A percentile compares a stretch with the other conserved stretches of the same genome.
These are phyloP conservation scores for Serpula lacrymans DNA, from an alignment of 768 basidiomycete species.

Conservation along the genomic window DNA sequence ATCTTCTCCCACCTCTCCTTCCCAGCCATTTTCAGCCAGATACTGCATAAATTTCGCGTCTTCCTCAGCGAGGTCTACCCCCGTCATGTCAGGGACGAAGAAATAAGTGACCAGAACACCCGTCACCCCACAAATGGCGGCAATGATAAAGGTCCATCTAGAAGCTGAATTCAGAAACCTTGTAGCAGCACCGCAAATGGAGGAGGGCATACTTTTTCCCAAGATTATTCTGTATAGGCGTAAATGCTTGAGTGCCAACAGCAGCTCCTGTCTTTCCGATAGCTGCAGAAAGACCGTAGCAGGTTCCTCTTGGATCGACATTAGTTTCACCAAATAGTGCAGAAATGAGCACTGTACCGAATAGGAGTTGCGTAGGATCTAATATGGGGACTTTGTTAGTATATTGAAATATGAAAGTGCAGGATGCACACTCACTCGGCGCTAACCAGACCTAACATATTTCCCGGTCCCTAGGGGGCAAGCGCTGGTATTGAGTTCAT, in stretches of 20 bases:
- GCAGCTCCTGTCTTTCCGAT: slow-evolving; percentile 72
- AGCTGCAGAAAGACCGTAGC: slow-evolving; percentile 66
- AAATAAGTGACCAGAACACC: slow-evolving; percentile 67
- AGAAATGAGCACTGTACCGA: slow-evolving; percentile 33
- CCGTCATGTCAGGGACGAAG: slow-evolving; percentile 66
- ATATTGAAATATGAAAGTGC: slow-evolving; percentile 2
- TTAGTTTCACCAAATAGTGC: background rate
- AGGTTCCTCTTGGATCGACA: slow-evolving; percentile 47
- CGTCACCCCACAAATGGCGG: slow-evolving; percentile 61
- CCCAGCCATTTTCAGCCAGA: slow-evolving; percentile 61
- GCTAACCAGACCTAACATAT: slow-evolving; percentile 66
- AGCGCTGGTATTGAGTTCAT: slow-evolving; percentile 11
- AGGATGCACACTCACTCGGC: slow-evolving; percentile 48
- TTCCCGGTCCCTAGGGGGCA: slow-evolving; percentile 56
- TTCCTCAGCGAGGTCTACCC: slow-evolving; percentile 62
- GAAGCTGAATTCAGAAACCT: slow-evolving; percentile 1
- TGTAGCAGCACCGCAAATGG: background rate
- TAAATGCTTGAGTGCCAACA: slow-evolving; percentile 68
- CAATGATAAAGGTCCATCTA: slow-evolving; percentile 67
- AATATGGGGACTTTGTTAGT: slow-evolving; percentile 4
- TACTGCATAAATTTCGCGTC: slow-evolving; percentile 60
- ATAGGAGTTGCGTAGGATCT: slow-evolving; percentile 66
- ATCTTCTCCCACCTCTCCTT: slow-evolving; percentile 59
- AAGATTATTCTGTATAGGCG: slow-evolving; percentile 64
- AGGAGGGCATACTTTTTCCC: slow-evolving; percentile 48